phyloP scores from a whole-genome alignment of 2,329 filamentous ascomycete genomes.

The Chalara sp. region DNA sequence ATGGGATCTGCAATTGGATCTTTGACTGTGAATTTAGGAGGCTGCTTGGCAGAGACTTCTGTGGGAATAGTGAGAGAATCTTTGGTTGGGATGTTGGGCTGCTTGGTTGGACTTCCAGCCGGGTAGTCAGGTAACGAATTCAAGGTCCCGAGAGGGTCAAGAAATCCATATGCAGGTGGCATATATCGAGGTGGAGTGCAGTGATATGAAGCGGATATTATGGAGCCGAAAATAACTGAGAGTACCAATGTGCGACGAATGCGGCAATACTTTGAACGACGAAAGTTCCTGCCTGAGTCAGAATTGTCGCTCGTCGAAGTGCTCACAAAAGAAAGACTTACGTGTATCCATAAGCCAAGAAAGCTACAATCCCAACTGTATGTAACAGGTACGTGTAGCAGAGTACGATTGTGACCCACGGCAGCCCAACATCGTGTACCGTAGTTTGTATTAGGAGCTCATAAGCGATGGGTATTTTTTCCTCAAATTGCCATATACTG shows the following conservation, averaged over 20 bases:
- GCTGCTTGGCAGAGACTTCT: too few relatives aligned
- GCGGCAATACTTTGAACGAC: not conserved
- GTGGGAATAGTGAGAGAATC: too few relatives aligned
- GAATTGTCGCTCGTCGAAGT: not conserved
- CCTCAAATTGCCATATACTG: not conserved
- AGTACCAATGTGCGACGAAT: not conserved
- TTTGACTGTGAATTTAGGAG: too few relatives aligned
- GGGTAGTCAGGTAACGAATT: not conserved
- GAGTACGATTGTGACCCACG: not conserved
- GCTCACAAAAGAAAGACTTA: not conserved
- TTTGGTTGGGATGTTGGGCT: too few relatives aligned
- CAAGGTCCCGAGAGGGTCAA: not conserved
- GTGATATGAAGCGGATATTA: not conserved
- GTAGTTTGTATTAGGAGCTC: not conserved
- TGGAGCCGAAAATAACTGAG: not conserved
- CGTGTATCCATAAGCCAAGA: not conserved
- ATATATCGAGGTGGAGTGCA: not conserved
- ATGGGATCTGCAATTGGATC: not conserved
- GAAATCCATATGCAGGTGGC: not conserved
- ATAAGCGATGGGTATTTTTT: not conserved
- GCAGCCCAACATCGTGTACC: not conserved
- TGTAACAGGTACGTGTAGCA: not conserved
- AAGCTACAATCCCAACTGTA: not conserved
- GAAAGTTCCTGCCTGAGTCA: not conserved
- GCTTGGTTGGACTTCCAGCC: too few relatives aligned